phyloP scores from a whole-genome alignment of 495 filamentous ascomycete genomes.

The Trichoderma virens region DNA sequence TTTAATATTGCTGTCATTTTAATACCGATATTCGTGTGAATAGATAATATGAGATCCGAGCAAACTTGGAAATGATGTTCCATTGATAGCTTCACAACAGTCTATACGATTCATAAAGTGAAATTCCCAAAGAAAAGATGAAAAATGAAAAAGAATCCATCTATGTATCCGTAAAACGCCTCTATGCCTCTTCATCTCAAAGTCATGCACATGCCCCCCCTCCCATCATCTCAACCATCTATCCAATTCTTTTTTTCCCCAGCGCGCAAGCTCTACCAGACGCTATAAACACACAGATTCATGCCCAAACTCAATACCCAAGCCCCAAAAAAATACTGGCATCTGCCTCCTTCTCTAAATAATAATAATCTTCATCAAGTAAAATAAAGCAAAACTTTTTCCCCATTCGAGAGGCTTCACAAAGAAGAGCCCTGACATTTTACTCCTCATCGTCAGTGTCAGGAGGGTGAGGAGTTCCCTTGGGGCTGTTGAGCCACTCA shows the following conservation, averaged over 20 bases:
- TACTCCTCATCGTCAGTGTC: conserved; percentile 72
- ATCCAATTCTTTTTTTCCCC: neutral
- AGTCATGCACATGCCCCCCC: neutral
- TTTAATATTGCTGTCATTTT: too few relatives aligned
- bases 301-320: too few relatives aligned
- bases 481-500: conserved; percentile 78
- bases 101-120: too few relatives aligned
- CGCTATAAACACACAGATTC: too few relatives aligned
- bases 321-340: too few relatives aligned
- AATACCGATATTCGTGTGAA: too few relatives aligned
- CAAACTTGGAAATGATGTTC: too few relatives aligned
- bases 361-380: too few relatives aligned
- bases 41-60: too few relatives aligned
- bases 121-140: neutral
- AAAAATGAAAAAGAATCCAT: conserved; percentile 6
- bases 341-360: too few relatives aligned
- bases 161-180: conserved; percentile 10
- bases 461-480: conserved; percentile 67
- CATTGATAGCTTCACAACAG: too few relatives aligned
- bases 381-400: conserved; percentile 1
- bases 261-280: neutral
- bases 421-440: neutral
- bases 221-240: neutral
- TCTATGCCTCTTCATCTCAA: conserved; percentile 9
- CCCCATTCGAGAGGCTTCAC: neutral